Base-by-base conservation (phyloP, 1,284 basidiomycete species). In the Testicularia cyperi region DNA sequence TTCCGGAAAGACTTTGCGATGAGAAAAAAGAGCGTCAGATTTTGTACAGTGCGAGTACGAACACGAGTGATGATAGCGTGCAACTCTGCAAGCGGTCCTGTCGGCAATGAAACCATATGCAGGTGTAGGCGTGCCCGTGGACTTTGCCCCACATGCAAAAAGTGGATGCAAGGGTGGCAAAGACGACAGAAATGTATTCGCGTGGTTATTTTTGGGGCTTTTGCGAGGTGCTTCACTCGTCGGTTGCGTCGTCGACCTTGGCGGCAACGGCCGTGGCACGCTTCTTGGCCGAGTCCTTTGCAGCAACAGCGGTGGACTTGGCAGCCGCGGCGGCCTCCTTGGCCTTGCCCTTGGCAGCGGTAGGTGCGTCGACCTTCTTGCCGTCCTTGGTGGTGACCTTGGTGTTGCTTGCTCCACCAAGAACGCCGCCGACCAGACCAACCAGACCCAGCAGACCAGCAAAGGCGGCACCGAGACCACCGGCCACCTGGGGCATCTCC, bases 401-500 rank as follows among this genome's bases (percentile, higher is more conserved):
- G 34, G 43, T 37, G 24, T 43, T 38, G 39, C 46, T 48, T 19
- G 44, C 41, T 26, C 70, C 61, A 24, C 68, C 60, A 13, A 71
- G 30, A 14, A 61, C 38, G 27, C 65, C 63, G 30, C 52, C 62
- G 16, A 74, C 23, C 12, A 73, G 36, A 21, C 64, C 62, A 23
- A 72, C 47, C 6, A 75, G 46, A 19, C 63, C 65, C 9, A 72
- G 42, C 5, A 72, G 41, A 23, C 51, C 62, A 9, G 65, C 68
- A 13, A 74, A 53, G 9, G 48, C 58, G 9, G 69, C 70, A 22
- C 47, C 72, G 14, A 72, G 33, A 32, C 56, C 66, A 26, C 61
- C 70, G 12, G 70, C 64, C 1, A 72, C 64, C 30, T 68, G 58
- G 15, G 70, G 68, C 56, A 66, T 58, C 48, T 60, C 58, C 52